Evolutionary conservation across 805 yeast species (phyloP), one percentile per base, ranked within the genome.

Genomic region (Wickerhamiella cacticola): DNA sequence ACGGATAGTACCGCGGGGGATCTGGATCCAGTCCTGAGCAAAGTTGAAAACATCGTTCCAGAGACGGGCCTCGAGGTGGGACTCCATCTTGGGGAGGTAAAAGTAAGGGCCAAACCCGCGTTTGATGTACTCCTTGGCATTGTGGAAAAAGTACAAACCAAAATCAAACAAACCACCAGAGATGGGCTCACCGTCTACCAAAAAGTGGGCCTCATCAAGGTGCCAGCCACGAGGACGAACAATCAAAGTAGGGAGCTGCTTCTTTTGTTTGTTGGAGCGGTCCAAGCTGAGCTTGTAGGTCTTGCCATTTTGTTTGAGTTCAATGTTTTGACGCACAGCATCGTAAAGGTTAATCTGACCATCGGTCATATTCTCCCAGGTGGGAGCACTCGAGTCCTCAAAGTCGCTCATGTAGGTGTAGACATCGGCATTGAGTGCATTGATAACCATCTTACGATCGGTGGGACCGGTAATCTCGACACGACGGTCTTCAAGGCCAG

Each of bases 401-500:
- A 79, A 79, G 61, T 80, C 85, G 48, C 82, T 78, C 85, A 79
- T 80, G 66, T 79, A 80, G 41, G 84, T 78, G 58, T 78, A 80
- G 41, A 79, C 85, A 39, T 71, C 70, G 13, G 83, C 72, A 66
- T 79, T 79, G 59, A 79, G 71, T 31, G 85, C 85, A 55, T 79
- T 79, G 67, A 79, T 78, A 50, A 79, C 83, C 85, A 79, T 79
- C 63, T 79, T 79, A 52, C 84, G 71, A 64, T 79, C 85, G 41
- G 83, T 77, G 41, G 85, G 85, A 34, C 86, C 86, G 43, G 85
- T 79, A 65, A 79, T 79, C 63, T 79, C 85, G 49, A 78, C 83
- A 56, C 85, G 72, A 60, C 85, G 73, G 70, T 80, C 85, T 58
- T 71, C 74, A 50, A 79, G 71, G 18, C 85, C 85, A 16, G 75